phyloP scores from a whole-genome alignment of 2,329 filamentous ascomycete genomes.

The Penicillium paneum region DNA sequence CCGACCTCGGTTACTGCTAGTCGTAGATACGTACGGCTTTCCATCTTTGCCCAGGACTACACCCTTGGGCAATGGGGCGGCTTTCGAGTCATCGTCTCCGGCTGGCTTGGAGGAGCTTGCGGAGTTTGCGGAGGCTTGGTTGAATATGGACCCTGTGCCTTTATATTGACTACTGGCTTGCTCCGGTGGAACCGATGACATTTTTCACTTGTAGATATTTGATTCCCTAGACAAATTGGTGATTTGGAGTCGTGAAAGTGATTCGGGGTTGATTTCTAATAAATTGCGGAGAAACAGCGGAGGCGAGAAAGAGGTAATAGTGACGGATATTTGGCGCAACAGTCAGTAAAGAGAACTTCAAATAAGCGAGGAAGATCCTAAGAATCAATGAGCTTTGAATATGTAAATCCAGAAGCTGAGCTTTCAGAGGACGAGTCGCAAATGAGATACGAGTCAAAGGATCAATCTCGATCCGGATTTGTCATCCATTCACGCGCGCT shows the following conservation, averaged over 20 bases:
- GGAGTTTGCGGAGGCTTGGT: constrained; percentile 4
- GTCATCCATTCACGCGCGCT: constrained; percentile 12
- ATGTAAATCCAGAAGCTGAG: background rate
- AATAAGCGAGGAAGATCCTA: background rate
- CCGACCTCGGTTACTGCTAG: background rate
- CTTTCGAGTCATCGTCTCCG: constrained; percentile 26
- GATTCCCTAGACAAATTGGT: background rate
- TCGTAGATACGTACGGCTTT: constrained; percentile 43
- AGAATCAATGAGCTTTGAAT: background rate
- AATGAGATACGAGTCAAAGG: background rate
- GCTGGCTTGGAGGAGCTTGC: constrained; percentile 20
- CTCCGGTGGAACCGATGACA: constrained; percentile 23
- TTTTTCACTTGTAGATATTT: background rate
- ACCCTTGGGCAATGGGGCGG: constrained; percentile 41
- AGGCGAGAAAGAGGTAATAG: background rate
- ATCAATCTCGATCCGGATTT: constrained; percentile 12
- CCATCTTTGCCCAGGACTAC: constrained; percentile 51
- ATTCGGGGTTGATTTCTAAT: constrained; percentile 21
- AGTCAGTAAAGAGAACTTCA: background rate
- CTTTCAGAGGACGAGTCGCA: background rate
- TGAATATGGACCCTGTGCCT: constrained; percentile 13
- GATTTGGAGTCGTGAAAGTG: background rate
- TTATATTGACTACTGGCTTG: constrained; percentile 20
- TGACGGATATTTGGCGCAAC: background rate
- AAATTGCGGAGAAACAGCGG: constrained; percentile 11